Percentiles rank a stretch among this genome's conserved stretches.
Conservation (phyloP, 371 early-diverging fungal species). For the Syncephalis fuscata region DNA sequence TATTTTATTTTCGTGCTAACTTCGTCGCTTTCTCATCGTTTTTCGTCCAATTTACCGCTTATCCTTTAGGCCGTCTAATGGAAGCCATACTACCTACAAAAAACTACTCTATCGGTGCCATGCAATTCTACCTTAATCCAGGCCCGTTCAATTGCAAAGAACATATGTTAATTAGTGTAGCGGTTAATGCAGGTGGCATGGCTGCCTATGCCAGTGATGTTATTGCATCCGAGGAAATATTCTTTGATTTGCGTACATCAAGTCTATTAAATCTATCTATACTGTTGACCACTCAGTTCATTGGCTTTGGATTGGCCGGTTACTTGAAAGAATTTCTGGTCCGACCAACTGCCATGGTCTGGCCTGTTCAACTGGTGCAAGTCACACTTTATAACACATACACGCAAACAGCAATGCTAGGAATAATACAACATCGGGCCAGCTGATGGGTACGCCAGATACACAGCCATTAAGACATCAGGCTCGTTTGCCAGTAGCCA, state of each 20-base stretch:
- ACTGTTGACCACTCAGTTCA: slow-evolving; percentile 42
- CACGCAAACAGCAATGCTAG: too few species aligned
- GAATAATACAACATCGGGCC: too few species aligned
- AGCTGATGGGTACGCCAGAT: too few species aligned
- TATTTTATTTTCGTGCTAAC: slow-evolving; percentile 56
- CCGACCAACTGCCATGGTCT: slow-evolving; percentile 66
- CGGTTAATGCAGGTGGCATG: slow-evolving; percentile 22
- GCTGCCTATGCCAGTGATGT: slow-evolving; percentile 12
- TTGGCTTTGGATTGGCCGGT: slow-evolving; percentile 80
- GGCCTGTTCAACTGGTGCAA: slow-evolving; percentile 63
- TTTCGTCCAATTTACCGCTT: slow-evolving; percentile 45
- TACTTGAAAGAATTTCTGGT: slow-evolving; percentile 57
- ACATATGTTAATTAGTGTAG: slow-evolving; percentile 38
- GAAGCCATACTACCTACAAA: background rate
- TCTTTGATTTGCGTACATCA: slow-evolving; percentile 20
- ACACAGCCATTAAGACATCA: too few species aligned
- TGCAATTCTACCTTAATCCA: slow-evolving; percentile 31
- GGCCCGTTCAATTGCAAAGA: slow-evolving; percentile 68
- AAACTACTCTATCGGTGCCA: background rate
- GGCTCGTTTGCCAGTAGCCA: too few species aligned
- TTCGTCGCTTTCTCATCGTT: slow-evolving; percentile 38
- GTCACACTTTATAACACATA: slow-evolving; percentile 55
- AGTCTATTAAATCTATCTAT: slow-evolving; percentile 25
- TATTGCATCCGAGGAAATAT: slow-evolving; percentile 31
- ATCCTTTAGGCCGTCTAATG: slow-evolving; percentile 43